Percentiles rank a stretch among this genome's conserved stretches.
Evolutionary conservation across 306 rosid species (phyloP).

Genomic region (Cucurbita argyrosperma): DNA sequence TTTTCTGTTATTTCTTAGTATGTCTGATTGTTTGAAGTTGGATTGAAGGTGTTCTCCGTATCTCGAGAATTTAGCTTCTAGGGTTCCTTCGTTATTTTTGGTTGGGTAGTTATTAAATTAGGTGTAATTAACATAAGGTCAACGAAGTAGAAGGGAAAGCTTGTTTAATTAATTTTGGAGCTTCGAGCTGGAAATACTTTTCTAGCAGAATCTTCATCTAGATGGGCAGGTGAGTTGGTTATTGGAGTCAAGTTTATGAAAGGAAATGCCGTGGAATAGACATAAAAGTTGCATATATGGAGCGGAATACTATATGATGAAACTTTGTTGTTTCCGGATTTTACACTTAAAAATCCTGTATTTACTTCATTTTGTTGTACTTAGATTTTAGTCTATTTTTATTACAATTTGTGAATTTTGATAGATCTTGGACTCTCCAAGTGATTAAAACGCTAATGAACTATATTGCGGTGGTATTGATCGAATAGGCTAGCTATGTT

Average conservation of each 20-base stretch:
- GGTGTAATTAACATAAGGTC: conserved; percentile 7
- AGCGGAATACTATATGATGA: not conserved
- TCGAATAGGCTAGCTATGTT: not conserved
- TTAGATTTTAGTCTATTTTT: not conserved
- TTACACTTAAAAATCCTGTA: not conserved
- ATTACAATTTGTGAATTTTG: not conserved
- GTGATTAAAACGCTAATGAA: not conserved
- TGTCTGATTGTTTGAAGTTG: conserved; percentile 3
- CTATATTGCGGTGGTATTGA: conserved; percentile 1
- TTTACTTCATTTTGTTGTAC: not conserved
- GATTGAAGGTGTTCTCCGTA: not conserved
- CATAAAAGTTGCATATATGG: not conserved
- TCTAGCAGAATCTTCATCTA: not conserved
- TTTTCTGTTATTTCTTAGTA: not conserved
- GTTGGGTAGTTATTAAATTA: not conserved
- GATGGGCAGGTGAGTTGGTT: conserved; percentile 1
- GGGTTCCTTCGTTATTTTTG: conserved; percentile 25
- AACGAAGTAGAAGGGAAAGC: not conserved
- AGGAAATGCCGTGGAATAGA: not conserved
- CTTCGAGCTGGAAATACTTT: conserved; percentile 4
- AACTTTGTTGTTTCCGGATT: not conserved
- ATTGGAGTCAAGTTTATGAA: not conserved
- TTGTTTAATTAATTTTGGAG: not conserved
- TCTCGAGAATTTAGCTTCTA: conserved; percentile 25
- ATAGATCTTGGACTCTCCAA: not conserved